Conservation (phyloP, 2,329 filamentous ascomycete genomes). For the Colletotrichum somersetense region DNA sequence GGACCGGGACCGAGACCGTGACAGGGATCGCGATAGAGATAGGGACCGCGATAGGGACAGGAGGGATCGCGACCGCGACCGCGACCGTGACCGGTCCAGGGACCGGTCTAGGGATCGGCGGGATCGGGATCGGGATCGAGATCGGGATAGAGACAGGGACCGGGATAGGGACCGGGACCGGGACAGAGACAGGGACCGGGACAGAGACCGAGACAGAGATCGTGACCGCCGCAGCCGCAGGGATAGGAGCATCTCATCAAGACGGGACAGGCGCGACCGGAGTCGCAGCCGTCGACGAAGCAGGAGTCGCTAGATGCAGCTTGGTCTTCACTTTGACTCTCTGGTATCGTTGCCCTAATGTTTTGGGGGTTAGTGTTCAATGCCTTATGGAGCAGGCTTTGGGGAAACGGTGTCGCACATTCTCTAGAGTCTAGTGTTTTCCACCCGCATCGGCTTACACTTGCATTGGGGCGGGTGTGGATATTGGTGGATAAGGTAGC, state of each 20-base stretch:
- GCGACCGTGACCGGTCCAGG: conserved; percentile 46
- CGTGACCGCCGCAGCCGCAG: conserved; percentile 31
- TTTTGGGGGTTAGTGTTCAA: background rate
- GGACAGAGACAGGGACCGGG: conserved; percentile 45
- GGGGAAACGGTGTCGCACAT: background rate
- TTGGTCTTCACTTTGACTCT: background rate
- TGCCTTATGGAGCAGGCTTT: background rate
- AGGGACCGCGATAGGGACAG: conserved; percentile 49
- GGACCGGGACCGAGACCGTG: conserved; percentile 49
- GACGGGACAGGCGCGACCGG: conserved; percentile 29
- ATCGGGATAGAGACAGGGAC: conserved; percentile 39
- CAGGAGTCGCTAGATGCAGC: conserved; percentile 32
- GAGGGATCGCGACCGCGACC: conserved; percentile 51
- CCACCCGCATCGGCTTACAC: background rate
- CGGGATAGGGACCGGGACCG: too few species aligned
- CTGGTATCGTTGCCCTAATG: background rate
- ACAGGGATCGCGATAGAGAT: conserved; percentile 51
- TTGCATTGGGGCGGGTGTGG: background rate
- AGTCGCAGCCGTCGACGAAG: conserved; percentile 31
- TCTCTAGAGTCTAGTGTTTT: background rate
- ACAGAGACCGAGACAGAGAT: conserved; percentile 27
- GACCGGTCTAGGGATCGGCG: conserved; percentile 49
- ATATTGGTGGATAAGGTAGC: background rate
- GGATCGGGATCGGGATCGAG: background rate
- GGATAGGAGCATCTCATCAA: conserved; percentile 29